Base-by-base conservation (phyloP, 2,329 filamentous ascomycete genomes). In the Davidsoniella virescens region DNA sequence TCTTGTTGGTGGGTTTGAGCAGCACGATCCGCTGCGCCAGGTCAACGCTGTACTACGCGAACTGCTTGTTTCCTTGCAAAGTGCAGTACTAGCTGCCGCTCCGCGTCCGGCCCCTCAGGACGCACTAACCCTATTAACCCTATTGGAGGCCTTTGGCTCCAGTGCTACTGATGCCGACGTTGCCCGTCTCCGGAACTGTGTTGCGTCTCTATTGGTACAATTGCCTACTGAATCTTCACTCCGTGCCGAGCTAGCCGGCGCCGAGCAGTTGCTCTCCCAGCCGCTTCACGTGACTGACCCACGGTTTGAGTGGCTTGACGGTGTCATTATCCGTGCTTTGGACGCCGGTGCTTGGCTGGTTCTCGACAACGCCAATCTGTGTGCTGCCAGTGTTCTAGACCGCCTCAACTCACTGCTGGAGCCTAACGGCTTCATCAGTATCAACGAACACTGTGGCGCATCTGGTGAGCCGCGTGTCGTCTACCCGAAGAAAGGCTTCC, bases 341-440 rank as follows among this genome's bases (percentile, higher is more conserved):
- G 75, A 93, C 59, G 71, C 82, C 57, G 92, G 92, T 12, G 76
- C 87, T 54, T 98, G 92, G 92, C 71, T 98, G 16, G 81, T 98
- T 9, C 77, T 98, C 18, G 92, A 98, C 64, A 95, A 98, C 64
- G 92, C 93, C 54, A 98, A 98, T 60, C 74, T 98, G 52, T 98
- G 93, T 67, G 95, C 84, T 59, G 83, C 90, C 20, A 94, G 90
- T 5, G 92, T 98, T 1, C 73, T 98, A 8, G 92, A 98, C 64
- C 77, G 93, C 54, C 69, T 98, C 47, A 98, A 98, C 63, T 96
- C 92, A 0, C 69, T 98, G 7, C 80, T 96, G 6, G 92, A 98
- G 62, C 88, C 87, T 0, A 82, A 88, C 59, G 92, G 92, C 1
- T 80, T 79, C 55, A 69, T 98, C 18, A 87, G 85, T 58, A 83